Evolutionary conservation across 108 stramenopile genomes (phyloP).

Genomic region (Pseudonitzschia pungens): DNA sequence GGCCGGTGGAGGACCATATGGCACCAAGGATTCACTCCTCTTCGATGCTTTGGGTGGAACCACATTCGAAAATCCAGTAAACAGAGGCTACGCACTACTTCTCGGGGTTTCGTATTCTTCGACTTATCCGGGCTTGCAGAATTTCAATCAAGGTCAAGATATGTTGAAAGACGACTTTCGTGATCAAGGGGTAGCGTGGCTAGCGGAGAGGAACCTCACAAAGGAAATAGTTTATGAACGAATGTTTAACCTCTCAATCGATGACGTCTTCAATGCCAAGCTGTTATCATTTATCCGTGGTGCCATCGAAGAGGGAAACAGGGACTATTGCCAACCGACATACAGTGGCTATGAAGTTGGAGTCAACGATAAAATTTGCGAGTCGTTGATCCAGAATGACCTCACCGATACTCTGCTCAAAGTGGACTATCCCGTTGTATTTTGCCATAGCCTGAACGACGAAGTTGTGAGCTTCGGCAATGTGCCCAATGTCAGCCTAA

Average conservation of each 20-base stretch:
- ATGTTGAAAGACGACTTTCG: constrained; percentile 16
- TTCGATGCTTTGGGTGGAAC: not conserved
- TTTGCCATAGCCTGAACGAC: constrained; percentile 24
- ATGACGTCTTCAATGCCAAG: not conserved
- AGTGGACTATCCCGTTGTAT: constrained; percentile 22
- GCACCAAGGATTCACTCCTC: constrained; percentile 1
- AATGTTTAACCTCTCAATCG: not conserved
- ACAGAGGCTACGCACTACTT: not conserved
- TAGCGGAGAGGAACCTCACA: not conserved
- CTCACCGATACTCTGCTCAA: constrained; percentile 6
- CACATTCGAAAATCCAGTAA: not conserved
- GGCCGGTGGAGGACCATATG: constrained; percentile 28
- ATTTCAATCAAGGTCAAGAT: constrained; percentile 28
- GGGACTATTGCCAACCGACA: not conserved
- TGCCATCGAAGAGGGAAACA: constrained; percentile 1
- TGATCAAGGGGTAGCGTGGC: constrained; percentile 8
- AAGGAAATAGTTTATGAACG: not conserved
- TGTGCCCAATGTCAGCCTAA: not conserved
- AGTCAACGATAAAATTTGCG: constrained; percentile 22
- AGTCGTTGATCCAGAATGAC: constrained; percentile 30
- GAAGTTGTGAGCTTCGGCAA: constrained; percentile 17
- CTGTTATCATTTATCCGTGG: constrained; percentile 2
- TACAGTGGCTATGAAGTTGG: not conserved
- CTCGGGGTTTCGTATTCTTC: constrained; percentile 33
- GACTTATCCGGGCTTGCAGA: constrained; percentile 14